Evolutionary conservation across 2,329 filamentous ascomycete genomes (phyloP).

Genomic region (Phoma sp.): DNA sequence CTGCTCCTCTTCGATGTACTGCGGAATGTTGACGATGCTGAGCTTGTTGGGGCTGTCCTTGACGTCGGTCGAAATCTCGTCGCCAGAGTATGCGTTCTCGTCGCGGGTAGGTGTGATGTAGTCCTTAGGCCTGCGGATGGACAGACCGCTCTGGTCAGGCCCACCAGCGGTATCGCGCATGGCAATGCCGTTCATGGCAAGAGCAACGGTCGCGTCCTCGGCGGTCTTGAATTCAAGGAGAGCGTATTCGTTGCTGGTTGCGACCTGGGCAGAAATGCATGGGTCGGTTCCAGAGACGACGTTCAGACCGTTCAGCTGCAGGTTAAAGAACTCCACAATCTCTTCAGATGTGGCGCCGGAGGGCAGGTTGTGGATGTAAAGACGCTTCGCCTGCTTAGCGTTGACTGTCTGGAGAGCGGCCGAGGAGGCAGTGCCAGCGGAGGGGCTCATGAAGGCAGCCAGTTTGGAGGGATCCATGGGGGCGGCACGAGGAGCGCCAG

Average conservation of each 20-base stretch:
- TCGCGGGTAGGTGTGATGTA: constrained; percentile 84
- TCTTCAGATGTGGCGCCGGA: constrained; percentile 73
- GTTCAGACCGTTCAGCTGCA: constrained; percentile 96
- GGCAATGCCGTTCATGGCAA: constrained; percentile 85
- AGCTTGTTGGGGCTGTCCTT: constrained; percentile 96
- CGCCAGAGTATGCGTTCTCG: constrained; percentile 73
- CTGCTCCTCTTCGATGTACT: constrained; percentile 88
- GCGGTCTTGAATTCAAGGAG: constrained; percentile 89
- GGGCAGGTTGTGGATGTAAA: constrained; percentile 86
- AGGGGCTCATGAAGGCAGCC: constrained; percentile 94
- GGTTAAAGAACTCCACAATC: constrained; percentile 86
- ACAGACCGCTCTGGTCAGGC: constrained; percentile 63
- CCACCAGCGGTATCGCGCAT: constrained; percentile 72
- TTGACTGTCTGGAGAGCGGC: constrained; percentile 90
- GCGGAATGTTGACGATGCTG: constrained; percentile 85
- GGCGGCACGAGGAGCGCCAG: constrained; percentile 91
- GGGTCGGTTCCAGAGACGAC: constrained; percentile 83
- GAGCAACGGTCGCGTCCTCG: constrained; percentile 85
- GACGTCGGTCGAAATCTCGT: constrained; percentile 78
- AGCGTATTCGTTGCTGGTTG: constrained; percentile 79
- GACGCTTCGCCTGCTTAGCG: constrained; percentile 89
- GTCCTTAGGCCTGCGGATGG: constrained; percentile 89
- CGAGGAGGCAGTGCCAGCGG: constrained; percentile 71
- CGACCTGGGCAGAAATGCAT: constrained; percentile 82
- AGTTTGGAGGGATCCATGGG: constrained; percentile 93